Evolutionary conservation across 1,284 basidiomycete species (phyloP).

Genomic region (Cystobasidiaceae sp.): DNA sequence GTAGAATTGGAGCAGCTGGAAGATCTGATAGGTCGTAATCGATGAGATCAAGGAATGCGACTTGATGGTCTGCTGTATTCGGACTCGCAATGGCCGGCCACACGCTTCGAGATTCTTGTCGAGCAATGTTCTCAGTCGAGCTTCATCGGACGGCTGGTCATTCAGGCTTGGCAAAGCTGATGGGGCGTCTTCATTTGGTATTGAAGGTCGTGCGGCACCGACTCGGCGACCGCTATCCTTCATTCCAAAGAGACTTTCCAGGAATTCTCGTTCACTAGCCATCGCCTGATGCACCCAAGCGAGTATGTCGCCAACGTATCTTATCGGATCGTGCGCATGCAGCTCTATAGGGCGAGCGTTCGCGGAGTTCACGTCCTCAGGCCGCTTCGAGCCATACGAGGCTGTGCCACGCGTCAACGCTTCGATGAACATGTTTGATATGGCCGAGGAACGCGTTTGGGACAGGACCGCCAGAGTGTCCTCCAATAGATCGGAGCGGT

Average conservation of each 20-base stretch:
- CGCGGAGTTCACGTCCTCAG: constrained; percentile 43
- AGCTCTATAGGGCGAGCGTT: constrained; percentile 90
- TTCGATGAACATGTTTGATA: constrained; percentile 73
- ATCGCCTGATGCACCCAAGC: constrained; percentile 97
- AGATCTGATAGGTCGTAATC: constrained; percentile 83
- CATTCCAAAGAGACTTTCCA: constrained; percentile 74
- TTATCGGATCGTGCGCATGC: constrained; percentile 91
- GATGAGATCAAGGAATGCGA: constrained; percentile 73
- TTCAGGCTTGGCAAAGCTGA: neutral
- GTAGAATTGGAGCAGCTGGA: constrained; percentile 93
- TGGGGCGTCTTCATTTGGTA: constrained; percentile 1
- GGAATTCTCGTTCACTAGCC: constrained; percentile 86
- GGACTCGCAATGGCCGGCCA: constrained; percentile 77
- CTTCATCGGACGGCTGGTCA: constrained; percentile 31
- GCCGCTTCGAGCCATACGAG: neutral
- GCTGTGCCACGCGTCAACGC: constrained; percentile 85
- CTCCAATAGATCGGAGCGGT: constrained; percentile 60
- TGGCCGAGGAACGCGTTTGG: constrained; percentile 70
- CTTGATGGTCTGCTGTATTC: constrained; percentile 85
- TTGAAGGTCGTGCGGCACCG: constrained; percentile 54
- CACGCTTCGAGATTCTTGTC: constrained; percentile 77
- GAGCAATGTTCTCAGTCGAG: constrained; percentile 69
- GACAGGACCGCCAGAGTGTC: constrained; percentile 73
- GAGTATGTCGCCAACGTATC: constrained; percentile 96
- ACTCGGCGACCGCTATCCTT: constrained; percentile 66